A percentile compares a stretch with the other conserved stretches of the same genome.
Evolutionary conservation across 169 alveolate genomes (phyloP).

Genomic region (Blepharisma undulans): DNA sequence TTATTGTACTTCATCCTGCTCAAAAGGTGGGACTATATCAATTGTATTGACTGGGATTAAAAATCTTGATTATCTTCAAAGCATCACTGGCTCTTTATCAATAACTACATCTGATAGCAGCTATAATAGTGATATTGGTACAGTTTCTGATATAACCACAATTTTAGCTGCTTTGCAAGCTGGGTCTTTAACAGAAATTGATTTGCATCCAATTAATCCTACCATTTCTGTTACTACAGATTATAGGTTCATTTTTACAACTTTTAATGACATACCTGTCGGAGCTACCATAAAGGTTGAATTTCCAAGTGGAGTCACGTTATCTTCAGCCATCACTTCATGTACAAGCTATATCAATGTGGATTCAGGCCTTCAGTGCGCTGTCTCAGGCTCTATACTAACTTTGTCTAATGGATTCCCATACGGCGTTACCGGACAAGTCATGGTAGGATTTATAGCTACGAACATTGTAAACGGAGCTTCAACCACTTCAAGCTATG

Average conservation of each 20-base stretch:
- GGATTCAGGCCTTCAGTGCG: background rate
- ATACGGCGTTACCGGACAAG: background rate
- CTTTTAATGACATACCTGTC: background rate
- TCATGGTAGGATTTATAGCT: background rate
- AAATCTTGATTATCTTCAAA: background rate
- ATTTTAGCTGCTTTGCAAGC: background rate
- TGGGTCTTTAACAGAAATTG: background rate
- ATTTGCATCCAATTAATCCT: conserved; percentile 33
- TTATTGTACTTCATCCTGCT: background rate
- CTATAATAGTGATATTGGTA: background rate
- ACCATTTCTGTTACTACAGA: background rate
- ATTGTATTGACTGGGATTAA: background rate
- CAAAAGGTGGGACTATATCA: background rate
- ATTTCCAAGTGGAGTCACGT: background rate
- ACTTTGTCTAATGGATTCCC: background rate
- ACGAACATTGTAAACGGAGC: background rate
- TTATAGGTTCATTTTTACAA: conserved; percentile 19
- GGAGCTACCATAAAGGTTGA: background rate
- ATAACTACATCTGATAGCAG: background rate
- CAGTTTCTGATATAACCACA: background rate
- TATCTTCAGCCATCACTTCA: background rate
- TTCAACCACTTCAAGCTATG: background rate
- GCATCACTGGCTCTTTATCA: background rate
- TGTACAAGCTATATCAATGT: background rate
- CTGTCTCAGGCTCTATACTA: background rate